phyloP scores from a whole-genome alignment of 2,329 filamentous ascomycete genomes.

The Geosmithia morbida region DNA sequence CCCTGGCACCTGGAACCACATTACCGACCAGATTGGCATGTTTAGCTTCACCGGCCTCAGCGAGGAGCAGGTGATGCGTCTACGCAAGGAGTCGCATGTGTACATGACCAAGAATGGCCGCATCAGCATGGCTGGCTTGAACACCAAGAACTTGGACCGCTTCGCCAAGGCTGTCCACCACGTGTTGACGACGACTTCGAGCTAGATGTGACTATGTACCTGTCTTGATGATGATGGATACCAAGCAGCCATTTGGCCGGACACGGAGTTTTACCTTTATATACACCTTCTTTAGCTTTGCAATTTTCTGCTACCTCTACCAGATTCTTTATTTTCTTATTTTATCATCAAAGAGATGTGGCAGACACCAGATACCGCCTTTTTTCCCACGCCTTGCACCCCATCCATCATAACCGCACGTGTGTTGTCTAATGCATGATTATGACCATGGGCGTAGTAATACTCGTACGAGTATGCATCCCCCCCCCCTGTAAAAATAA shows the following conservation, averaged over 20 bases:
- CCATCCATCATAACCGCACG: too few species aligned
- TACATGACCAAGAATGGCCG: conserved; percentile 98
- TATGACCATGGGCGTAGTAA: too few species aligned
- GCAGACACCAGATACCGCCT: too few species aligned
- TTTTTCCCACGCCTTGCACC: too few species aligned
- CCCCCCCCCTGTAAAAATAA: too few species aligned
- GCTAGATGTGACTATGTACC: background rate
- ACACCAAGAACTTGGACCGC: conserved; percentile 83
- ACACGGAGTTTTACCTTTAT: too few species aligned
- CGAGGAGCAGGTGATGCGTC: conserved; percentile 57
- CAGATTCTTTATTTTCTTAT: too few species aligned
- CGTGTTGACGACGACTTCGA: conserved; percentile 37
- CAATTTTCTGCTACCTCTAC: too few species aligned
- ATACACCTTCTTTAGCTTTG: too few species aligned
- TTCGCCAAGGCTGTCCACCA: conserved; percentile 81
- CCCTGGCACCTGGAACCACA: conserved; percentile 89
- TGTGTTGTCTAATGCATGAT: too few species aligned
- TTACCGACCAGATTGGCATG: conserved; percentile 99
- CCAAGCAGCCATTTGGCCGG: background rate
- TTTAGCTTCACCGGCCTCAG: conserved; percentile 83
- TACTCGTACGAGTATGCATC: too few species aligned
- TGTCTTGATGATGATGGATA: background rate
- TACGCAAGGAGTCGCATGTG: conserved; percentile 58
- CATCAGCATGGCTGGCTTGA: conserved; percentile 97
- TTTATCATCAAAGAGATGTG: too few species aligned